Evolutionary conservation across 306 rosid species (phyloP).

Genomic region (Sphenostylis stenocarpa): DNA sequence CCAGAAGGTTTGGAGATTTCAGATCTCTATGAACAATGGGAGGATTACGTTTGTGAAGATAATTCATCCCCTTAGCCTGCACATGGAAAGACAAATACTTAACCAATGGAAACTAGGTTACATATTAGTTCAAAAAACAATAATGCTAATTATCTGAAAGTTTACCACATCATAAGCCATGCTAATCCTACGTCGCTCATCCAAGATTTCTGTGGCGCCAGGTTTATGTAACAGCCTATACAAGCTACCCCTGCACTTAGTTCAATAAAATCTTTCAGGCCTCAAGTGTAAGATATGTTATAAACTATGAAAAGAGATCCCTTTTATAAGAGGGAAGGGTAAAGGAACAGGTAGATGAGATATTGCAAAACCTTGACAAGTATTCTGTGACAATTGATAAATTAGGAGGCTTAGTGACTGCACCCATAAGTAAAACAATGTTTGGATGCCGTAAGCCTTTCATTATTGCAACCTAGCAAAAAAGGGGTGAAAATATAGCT

Average conservation of each 20-base stretch:
- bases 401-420: slow-evolving; percentile 80
- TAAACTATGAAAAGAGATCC: neutral
- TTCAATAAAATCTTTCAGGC: slow-evolving; percentile 18
- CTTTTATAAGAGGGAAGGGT: neutral
- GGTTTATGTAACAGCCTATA: slow-evolving; percentile 74
- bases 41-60: slow-evolving; percentile 84
- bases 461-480: slow-evolving; percentile 78
- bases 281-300: neutral
- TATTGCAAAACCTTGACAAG: slow-evolving; percentile 64
- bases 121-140: slow-evolving; percentile 6
- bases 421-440: slow-evolving; percentile 89
- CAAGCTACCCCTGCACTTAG: slow-evolving; percentile 83
- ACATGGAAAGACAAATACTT: slow-evolving; percentile 32
- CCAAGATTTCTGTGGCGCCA: slow-evolving; percentile 69
- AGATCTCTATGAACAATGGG: slow-evolving; percentile 90
- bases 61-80: slow-evolving; percentile 96
- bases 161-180: slow-evolving; percentile 92
- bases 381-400: slow-evolving; percentile 88
- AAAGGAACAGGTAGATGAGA: slow-evolving; percentile 7
- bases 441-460: slow-evolving; percentile 80
- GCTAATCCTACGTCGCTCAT: slow-evolving; percentile 70
- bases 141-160: neutral
- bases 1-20: slow-evolving; percentile 90
- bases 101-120: neutral
- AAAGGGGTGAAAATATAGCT: slow-evolving; percentile 22